Evolutionary conservation across 2,329 filamentous ascomycete species (phyloP), one percentile per base, ranked within the genome.

Genomic region (Scleromitrula shiraiana): DNA sequence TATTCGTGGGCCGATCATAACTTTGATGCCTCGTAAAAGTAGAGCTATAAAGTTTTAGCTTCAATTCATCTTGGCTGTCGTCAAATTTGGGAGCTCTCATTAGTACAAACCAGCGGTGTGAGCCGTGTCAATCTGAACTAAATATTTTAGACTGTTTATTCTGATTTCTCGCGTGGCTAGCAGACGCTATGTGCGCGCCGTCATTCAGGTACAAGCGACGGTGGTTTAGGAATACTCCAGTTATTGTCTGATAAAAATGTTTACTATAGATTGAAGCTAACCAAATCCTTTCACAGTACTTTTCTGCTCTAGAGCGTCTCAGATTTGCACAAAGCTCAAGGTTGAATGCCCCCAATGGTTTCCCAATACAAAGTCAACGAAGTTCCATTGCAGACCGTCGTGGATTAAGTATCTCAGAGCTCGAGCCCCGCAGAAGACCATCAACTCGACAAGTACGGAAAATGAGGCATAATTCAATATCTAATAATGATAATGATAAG

Each of bases 271-370:
- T 20, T 40, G 27, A 32, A 36, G 32, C 45, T 48, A 26, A 48
- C 27, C 23, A 14, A 5, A 46, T 30, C 30, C 50, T 41, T 50
- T 43, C 50, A 33, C 64, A 88, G 78, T 87, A 85, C 68, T 87
- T 88, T 68, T 85, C 83, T 26, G 82, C 78, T 7, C 72, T 84
- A 53, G 84, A 88, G 66, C 77, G 83, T 50, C 72, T 85, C 50
- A 78, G 79, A 58, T 79, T 88, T 62, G 76, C 76, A 42, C 78
- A 80, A 58, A 67, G 67, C 41, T 65, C 68, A 37, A 65, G 63
- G 41, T 56, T 61, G 35, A 58, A 64, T 41, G 56, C 62, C 50
- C 50, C 59, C 51, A 49, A 61, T 54, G 54, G 56, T 40, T 53
- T 56, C 40, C 56, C 60, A 41, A 59, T 60, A 41, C 65, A 56